phyloP scores from a whole-genome alignment of 2,329 filamentous ascomycete species.

The Hymenoscyphus fraxineus region DNA sequence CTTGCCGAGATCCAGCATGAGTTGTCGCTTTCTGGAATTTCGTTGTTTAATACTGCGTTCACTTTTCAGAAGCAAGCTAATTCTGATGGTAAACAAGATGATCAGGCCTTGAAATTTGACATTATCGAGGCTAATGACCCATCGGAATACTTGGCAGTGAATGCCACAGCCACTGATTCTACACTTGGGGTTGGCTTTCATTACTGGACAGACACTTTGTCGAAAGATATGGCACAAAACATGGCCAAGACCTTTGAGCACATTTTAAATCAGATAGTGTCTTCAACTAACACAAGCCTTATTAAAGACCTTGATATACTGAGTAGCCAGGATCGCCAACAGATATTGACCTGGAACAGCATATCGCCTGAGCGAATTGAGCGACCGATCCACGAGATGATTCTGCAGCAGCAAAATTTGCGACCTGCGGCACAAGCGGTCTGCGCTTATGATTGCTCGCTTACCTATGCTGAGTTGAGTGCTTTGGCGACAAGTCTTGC shows the following conservation, averaged over 20 bases:
- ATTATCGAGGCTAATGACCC: conserved; percentile 36
- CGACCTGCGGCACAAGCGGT: background rate
- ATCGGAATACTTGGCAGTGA: conserved; percentile 40
- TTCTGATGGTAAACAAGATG: background rate
- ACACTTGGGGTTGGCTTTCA: conserved; percentile 37
- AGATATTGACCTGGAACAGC: conserved; percentile 8
- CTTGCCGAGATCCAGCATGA: conserved; percentile 31
- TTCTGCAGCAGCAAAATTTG: conserved; percentile 9
- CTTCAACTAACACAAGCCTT: background rate
- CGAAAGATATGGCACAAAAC: conserved; percentile 8
- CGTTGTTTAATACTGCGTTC: conserved; percentile 41
- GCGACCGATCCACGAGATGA: background rate
- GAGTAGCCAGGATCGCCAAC: conserved; percentile 4
- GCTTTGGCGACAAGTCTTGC: conserved; percentile 19
- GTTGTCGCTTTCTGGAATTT: conserved; percentile 35
- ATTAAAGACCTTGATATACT: conserved; percentile 11
- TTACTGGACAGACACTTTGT: conserved; percentile 27
- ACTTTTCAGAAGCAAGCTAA: conserved; percentile 37
- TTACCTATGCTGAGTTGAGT: conserved; percentile 25
- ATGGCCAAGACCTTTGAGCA: conserved; percentile 13
- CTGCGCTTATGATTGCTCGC: background rate
- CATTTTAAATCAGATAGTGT: conserved; percentile 11
- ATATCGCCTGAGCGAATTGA: background rate
- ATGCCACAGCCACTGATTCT: conserved; percentile 37
- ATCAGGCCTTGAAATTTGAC: conserved; percentile 34